These are phyloP conservation scores for Ophiostoma australiae DNA, from an alignment of 2,329 filamentous ascomycete species.

Conservation along the genomic window DNA sequence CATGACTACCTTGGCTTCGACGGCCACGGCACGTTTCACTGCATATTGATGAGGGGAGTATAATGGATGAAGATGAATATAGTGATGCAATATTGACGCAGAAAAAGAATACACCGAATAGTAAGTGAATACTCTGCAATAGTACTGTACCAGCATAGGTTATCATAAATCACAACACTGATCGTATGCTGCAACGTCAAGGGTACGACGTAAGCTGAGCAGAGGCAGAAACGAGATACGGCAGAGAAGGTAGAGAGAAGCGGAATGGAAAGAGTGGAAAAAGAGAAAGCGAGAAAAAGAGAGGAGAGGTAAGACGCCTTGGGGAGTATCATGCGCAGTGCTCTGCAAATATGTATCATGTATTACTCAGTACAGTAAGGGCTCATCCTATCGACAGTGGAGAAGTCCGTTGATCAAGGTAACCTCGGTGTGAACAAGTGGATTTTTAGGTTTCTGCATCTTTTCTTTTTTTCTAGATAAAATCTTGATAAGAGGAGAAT, in stretches of 20 bases:
- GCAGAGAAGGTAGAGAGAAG: background rate
- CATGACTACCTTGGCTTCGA: background rate
- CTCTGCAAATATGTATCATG: background rate
- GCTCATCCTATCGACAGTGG: background rate
- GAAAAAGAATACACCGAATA: too few species aligned
- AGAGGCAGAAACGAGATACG: background rate
- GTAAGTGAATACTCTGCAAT: background rate
- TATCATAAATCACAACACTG: slow-evolving; percentile 11
- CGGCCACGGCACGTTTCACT: background rate
- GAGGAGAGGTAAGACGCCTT: background rate
- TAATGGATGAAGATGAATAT: too few species aligned
- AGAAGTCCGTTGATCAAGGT: slow-evolving; percentile 12
- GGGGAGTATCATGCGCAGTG: background rate
- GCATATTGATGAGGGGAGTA: background rate
- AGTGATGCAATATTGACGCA: too few species aligned
- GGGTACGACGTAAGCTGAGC: background rate
- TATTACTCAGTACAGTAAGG: background rate
- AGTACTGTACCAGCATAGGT: background rate
- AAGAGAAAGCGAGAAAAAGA: too few species aligned
- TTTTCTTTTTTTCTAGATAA: background rate
- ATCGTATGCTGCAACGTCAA: slow-evolving; percentile 4
- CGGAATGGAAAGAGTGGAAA: too few species aligned
- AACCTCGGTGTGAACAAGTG: slow-evolving; percentile 17
- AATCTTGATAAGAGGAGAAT: background rate
- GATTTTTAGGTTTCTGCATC: background rate